These are phyloP conservation scores for Fusarium euwallaceae DNA, from an alignment of 2,329 filamentous ascomycete species.

Conservation along the genomic window DNA sequence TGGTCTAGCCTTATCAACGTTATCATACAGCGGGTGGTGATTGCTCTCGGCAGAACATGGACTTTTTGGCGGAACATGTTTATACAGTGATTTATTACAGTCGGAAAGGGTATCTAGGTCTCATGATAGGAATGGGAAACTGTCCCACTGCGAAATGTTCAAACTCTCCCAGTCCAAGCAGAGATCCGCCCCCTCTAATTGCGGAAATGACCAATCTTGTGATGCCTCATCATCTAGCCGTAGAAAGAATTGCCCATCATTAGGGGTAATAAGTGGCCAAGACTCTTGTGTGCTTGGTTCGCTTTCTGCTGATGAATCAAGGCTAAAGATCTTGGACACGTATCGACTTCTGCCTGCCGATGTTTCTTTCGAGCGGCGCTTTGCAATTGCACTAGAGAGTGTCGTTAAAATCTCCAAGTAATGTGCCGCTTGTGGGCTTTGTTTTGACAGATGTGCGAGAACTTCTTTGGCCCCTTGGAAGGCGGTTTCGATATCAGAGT, in stretches of 20 bases:
- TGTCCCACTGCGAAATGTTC: constrained; percentile 45
- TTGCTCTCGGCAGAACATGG: not conserved
- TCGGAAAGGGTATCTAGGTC: not conserved
- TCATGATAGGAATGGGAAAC: constrained; percentile 38
- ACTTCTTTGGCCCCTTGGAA: constrained; percentile 65
- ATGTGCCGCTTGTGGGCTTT: constrained; percentile 68
- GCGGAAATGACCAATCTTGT: constrained; percentile 31
- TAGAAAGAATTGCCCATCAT: not conserved
- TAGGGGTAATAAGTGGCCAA: not conserved
- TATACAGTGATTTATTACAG: not conserved
- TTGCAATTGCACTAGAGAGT: constrained; percentile 58
- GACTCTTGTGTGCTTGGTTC: not conserved
- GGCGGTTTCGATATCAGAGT: constrained; percentile 60
- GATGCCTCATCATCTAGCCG: constrained; percentile 16
- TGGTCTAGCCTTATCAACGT: not conserved
- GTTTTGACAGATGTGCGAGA: constrained; percentile 60
- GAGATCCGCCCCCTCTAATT: constrained; percentile 35
- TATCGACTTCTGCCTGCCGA: constrained; percentile 41
- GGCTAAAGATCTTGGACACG: constrained; percentile 40
- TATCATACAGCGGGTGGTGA: not conserved
- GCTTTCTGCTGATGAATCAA: not conserved
- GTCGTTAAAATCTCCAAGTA: constrained; percentile 68
- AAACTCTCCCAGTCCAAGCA: constrained; percentile 43
- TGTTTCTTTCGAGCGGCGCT: constrained; percentile 30
- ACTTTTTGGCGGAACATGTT: not conserved